phyloP scores from a whole-genome alignment of 2,329 filamentous ascomycete genomes.

The Sporothrix humicola region DNA sequence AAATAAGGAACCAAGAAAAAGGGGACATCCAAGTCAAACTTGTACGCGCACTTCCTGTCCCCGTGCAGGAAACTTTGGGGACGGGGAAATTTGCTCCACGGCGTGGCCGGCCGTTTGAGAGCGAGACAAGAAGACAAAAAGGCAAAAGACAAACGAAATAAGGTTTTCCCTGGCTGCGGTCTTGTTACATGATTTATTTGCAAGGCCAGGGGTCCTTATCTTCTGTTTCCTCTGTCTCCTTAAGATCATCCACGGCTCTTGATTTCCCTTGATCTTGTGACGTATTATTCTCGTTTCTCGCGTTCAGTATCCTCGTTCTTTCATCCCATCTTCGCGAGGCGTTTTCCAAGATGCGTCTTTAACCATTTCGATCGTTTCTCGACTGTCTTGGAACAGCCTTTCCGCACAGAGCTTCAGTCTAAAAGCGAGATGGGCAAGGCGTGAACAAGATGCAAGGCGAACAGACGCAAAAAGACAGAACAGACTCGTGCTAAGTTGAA shows the following conservation, averaged over 20 bases:
- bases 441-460: background rate
- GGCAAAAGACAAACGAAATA: background rate
- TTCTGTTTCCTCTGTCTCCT: background rate
- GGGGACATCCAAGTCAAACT: background rate
- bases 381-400: background rate
- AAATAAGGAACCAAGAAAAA: background rate
- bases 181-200: conserved; percentile 16
- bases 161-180: background rate
- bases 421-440: background rate
- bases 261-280: background rate
- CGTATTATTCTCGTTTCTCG: background rate
- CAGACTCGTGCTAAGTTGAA: background rate
- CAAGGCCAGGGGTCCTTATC: conserved; percentile 2
- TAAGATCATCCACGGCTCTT: no score
- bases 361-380: background rate
- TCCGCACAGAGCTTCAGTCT: conserved; percentile 6
- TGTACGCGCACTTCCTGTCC: background rate
- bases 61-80: background rate
- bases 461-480: background rate
- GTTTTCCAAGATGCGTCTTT: background rate
- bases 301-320: background rate
- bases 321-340: background rate
- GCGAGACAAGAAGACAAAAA: background rate
- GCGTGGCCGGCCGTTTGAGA: conserved; percentile 18
- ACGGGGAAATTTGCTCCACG: conserved; percentile 23